Conservation (phyloP, 108 stramenopile species). For the Pseudonitzschia pungens region DNA sequence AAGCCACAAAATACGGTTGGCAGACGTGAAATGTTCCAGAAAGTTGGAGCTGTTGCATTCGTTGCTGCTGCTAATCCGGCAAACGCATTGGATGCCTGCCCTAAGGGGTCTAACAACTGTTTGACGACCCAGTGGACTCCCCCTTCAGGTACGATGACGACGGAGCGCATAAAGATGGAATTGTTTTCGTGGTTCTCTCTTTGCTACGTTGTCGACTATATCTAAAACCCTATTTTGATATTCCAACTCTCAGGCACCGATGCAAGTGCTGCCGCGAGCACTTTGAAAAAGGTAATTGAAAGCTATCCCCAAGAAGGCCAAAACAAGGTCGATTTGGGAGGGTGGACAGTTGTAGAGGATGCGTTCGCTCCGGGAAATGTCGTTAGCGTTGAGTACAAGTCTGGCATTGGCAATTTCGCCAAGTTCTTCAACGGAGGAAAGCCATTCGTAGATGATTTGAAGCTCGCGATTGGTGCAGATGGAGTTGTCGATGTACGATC, state of each 20-base stretch:
- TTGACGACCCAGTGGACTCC: slow-evolving; percentile 78
- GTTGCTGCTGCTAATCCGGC: slow-evolving; percentile 32
- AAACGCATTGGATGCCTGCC: slow-evolving; percentile 67
- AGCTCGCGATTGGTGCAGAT: slow-evolving; percentile 51
- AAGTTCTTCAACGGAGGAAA: slow-evolving; percentile 87
- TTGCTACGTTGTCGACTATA: neutral
- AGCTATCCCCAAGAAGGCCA: slow-evolving; percentile 72
- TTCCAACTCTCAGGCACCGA: slow-evolving; percentile 2
- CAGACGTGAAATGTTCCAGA: slow-evolving; percentile 20
- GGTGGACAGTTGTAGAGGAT: slow-evolving; percentile 66
- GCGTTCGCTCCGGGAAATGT: slow-evolving; percentile 39
- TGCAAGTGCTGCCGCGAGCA: slow-evolving; percentile 45
- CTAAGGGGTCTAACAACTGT: slow-evolving; percentile 66
- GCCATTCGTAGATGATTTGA: slow-evolving; percentile 84
- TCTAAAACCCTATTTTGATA: neutral
- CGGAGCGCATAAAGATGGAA: neutral
- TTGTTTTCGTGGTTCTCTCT: too few relatives aligned
- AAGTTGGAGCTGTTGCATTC: slow-evolving; percentile 25
- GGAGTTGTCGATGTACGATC: slow-evolving; percentile 60
- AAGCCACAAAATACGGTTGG: slow-evolving; percentile 5
- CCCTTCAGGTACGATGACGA: slow-evolving; percentile 37
- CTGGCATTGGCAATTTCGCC: slow-evolving; percentile 78
- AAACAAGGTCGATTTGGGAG: slow-evolving; percentile 68
- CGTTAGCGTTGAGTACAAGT: slow-evolving; percentile 66
- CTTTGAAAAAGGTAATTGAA: slow-evolving; percentile 48